Base-by-base conservation (phyloP, 164 flowering plant genomes). In the Houttuynia cordata region DNA sequence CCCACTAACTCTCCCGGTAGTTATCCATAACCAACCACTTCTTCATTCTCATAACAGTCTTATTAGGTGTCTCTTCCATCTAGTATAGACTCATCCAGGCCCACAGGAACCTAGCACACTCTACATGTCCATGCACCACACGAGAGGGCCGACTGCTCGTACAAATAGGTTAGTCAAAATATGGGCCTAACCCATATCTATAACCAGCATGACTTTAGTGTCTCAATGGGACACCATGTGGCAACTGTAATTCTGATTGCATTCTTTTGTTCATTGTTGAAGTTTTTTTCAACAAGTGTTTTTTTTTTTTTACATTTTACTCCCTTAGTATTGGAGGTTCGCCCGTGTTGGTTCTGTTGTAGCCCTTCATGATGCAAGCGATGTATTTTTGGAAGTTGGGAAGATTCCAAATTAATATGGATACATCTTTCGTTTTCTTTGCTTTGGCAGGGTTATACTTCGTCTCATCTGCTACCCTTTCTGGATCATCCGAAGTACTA, bases 341-440 rank as follows among this genome's bases (percentile, higher is more conserved):
- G 83, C 83, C 57, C 96, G 97, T 57, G 88, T 72, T 67, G 99
- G 99, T 56, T 86, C 99, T 0, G 69, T 93, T 70, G 84, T 93
- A 66, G 99, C 99, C 57, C 80, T 93, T 75, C 99, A 93, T 75
- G 99, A 93, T 80, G 97, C 87, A 25, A 90, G 86, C 71, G 99
- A 93, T 71, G 82, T 88, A 22, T 90, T 88, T 70, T 63, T 93
- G 71, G 99, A 93, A 75, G 59, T 87, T 15, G 99, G 88, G 42
- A 93, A 93, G 79, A 87, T 93, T 85, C 96, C 62, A 90, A 86
- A n/a, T n/a, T n/a, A n/a, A 64, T 93, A 93, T 67, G 69, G 81
- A 61, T 71, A 55, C 80, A 59, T 53, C 90, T 12, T 90, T 93
- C 63, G 41, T 88, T 63, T 69, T 86, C 13, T 93, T 93, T 74